Evolutionary conservation across 805 yeast species (phyloP), one percentile per base, ranked within the genome.

Genomic region (Ogataea chonburiensis): DNA sequence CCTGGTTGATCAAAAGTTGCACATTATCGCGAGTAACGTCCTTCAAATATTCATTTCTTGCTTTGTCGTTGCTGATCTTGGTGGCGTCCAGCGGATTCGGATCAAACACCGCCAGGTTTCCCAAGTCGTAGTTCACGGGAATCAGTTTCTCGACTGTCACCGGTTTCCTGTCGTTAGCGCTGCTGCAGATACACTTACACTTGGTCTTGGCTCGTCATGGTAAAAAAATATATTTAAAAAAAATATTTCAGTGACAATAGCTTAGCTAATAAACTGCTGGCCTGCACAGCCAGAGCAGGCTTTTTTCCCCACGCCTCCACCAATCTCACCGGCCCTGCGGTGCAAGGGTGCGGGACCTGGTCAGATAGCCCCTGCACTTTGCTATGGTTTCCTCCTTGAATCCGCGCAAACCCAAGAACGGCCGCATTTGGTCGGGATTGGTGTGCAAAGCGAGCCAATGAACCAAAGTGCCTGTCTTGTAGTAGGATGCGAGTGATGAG

Each of bases 111-210:
- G 96, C 83, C 37, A 93, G 71, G 61, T 91, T 85, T 22, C 98
- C 98, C 45, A 91, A 67, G 60, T 93, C 98, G 57, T 75, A 91
- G 3, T 79, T 69, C 33, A 85, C 93, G 17, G 98, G 97, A 43
- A 93, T 86, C 18, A 83, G 83, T 61, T 89, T 89, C 31, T 86
- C 94, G 22, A 93, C 98, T 4, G 89, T 82, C 22, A 85, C 89
- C 10, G 94, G 86, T 55, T 81, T 80, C 49, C 60, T 55, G 21
- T 13, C 24, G 38, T 40, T 38, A 45, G 43, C 32, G 15, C 12
- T 14, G 28, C 20, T 18, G 9, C 3, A 3, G 13, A 8, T 3
- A 17, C 24, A 44, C 53, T 44, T 47, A 49, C 51, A 45, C 34
- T 47, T 47, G 45, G 13, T 37, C 36, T 21, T 32, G 37, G 10